Percentiles rank a stretch among this genome's conserved stretches.
phyloP scores from a whole-genome alignment of 2,329 filamentous ascomycete genomes.

The Diplodia sapinea region DNA sequence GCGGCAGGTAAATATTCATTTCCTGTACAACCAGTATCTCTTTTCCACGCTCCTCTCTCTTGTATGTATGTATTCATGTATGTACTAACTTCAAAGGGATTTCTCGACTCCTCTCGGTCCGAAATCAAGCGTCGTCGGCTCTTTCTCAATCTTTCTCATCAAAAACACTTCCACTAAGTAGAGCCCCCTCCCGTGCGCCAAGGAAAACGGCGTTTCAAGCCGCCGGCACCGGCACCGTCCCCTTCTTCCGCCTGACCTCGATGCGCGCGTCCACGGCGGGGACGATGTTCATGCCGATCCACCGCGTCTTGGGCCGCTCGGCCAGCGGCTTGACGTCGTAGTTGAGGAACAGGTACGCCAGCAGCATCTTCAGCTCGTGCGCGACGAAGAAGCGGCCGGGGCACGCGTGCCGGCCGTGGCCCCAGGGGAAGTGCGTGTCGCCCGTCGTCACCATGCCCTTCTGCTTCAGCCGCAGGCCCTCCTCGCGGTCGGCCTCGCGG shows the following conservation, averaged over 20 bases:
- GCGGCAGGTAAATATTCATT: not conserved
- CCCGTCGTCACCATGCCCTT: slow-evolving; percentile 38
- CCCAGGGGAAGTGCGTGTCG: slow-evolving; percentile 39
- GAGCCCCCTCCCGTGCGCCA: too few species aligned
- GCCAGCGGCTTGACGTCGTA: slow-evolving; percentile 34
- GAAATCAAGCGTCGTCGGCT: not conserved
- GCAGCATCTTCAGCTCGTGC: slow-evolving; percentile 34
- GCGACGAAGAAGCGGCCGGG: slow-evolving; percentile 33
- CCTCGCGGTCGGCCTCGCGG: not conserved
- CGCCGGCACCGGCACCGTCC: not conserved
- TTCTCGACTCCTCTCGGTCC: not conserved
- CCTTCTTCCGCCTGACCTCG: slow-evolving; percentile 19
- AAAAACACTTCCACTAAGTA: too few species aligned
- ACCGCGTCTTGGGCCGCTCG: slow-evolving; percentile 30
- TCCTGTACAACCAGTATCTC: not conserved
- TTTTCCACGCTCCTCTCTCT: not conserved
- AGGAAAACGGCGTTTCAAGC: too few species aligned
- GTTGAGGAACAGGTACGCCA: slow-evolving; percentile 32
- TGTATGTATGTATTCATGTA: not conserved
- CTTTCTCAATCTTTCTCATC: too few species aligned
- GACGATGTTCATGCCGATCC: slow-evolving; percentile 23
- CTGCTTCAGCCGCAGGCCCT: slow-evolving; percentile 20
- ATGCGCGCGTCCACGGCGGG: slow-evolving; percentile 6
- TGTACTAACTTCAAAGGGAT: not conserved
- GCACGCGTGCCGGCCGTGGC: slow-evolving; percentile 43